Evolutionary conservation across 352 stramenopile genomes (phyloP), one percentile per base, ranked within the genome.

Genomic region (Phytophthora parvispora): DNA sequence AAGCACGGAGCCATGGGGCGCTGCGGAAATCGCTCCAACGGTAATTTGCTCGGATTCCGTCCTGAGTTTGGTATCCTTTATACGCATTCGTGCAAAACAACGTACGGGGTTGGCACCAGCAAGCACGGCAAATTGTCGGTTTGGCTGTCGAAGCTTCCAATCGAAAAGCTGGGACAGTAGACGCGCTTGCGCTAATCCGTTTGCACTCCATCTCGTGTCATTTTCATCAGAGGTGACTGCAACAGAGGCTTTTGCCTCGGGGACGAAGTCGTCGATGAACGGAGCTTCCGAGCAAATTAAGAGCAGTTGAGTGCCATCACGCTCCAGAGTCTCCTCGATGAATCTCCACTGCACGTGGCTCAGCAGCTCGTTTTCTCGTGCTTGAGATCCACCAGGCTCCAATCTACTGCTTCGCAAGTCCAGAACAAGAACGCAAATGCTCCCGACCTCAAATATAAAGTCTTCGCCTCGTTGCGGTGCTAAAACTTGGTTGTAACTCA

Each of bases 301-400:
- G 18, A 91, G 57, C 3, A 86, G 1, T 24, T 73, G 72, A 24
- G 87, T 57, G 3, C 18, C 57, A 9, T 67, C 34, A 2, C 67
- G 60, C 25, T 84, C 77, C 0, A 94, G 63, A 5, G 64, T 69
- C n/a, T 69, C 65, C 22, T 89, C 78, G 22, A 92, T 66, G 45
- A 87, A 91, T 22, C 77, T 67, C 86, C 84, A 94, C 57, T 94
- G 86, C 15, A 76, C 49, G 22, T 75, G 79, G 53, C 77, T 91
- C 13, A 92, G 60, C 9, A 93, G 22, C 0, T 84, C 72, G 29
- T 90, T 92, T 20, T 91, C 75, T 16, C 77, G 72, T 7, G 67
- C 70, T 38, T 92, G 86, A 10, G 83, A 86, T 1, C 89, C 89
- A 9, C 84, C 84, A 13, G 80, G 70, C 49, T 90, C 77, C 1